Conservation (phyloP, 129 eudicot species). For the Ambrosia trifida region DNA sequence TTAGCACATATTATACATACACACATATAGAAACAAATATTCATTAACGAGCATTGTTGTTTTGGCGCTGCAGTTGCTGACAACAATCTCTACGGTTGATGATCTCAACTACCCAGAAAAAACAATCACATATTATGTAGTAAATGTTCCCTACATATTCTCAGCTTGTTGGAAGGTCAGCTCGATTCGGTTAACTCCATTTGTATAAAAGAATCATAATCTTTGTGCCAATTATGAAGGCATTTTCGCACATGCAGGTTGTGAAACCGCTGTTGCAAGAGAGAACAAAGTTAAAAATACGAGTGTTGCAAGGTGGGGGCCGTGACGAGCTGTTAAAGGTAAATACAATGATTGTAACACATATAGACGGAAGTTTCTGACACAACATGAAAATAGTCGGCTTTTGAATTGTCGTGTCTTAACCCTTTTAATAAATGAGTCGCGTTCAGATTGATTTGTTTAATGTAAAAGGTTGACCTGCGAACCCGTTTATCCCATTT, state of each 20-base stretch:
- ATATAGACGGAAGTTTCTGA: not conserved
- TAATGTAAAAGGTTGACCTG: not conserved
- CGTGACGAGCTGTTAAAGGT: slow-evolving; percentile 72
- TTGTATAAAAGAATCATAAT: not conserved
- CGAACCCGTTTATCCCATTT: not conserved
- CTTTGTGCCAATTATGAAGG: not conserved
- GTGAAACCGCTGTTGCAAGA: slow-evolving; percentile 76
- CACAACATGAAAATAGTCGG: not conserved
- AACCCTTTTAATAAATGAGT: not conserved
- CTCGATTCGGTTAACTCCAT: not conserved
- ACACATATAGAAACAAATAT: not conserved
- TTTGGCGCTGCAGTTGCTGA: slow-evolving; percentile 51
- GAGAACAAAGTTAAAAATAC: slow-evolving; percentile 62
- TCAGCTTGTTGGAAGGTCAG: slow-evolving; percentile 88
- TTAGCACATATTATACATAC: not conserved
- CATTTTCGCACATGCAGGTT: slow-evolving; percentile 43
- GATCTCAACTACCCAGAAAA: slow-evolving; percentile 82
- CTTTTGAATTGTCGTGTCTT: not conserved
- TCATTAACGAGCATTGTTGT: not conserved
- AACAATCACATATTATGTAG: slow-evolving; percentile 65
- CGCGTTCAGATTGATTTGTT: not conserved
- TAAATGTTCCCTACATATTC: slow-evolving; percentile 66
- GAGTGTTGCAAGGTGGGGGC: slow-evolving; percentile 67
- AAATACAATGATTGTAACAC: not conserved
- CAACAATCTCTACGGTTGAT: slow-evolving; percentile 64